These are phyloP conservation scores for Ammopiptanthus mongolicus DNA, from an alignment of 306 rosid species.

Conservation along the genomic window DNA sequence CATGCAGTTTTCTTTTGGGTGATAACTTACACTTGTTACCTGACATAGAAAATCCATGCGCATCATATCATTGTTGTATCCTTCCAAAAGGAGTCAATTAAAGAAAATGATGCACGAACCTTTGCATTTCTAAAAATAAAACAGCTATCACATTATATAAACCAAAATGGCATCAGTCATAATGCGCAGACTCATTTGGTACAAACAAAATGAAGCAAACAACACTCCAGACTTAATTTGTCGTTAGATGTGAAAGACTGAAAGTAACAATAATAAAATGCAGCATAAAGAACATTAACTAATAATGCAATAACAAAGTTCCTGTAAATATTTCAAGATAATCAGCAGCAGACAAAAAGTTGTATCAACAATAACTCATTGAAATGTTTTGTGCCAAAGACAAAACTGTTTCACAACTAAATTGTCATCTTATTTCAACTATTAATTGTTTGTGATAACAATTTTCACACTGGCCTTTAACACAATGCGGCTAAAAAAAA, in stretches of 20 bases:
- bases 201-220: not conserved
- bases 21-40: slow-evolving; percentile 97
- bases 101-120: not conserved
- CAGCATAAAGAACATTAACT: not conserved
- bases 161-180: not conserved
- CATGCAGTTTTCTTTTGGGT: slow-evolving; percentile 74
- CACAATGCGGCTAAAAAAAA: not conserved
- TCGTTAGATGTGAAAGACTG: not conserved
- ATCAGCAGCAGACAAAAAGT: not conserved
- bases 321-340: not conserved
- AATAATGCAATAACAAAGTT: not conserved
- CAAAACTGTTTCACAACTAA: not conserved
- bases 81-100: not conserved
- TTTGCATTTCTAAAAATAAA: not conserved
- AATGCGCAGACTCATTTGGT: not conserved
- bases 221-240: not conserved
- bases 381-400: not conserved
- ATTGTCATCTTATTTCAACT: not conserved
- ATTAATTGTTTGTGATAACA: not conserved
- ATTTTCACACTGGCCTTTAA: not conserved
- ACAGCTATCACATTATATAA: not conserved
- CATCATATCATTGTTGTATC: not conserved
- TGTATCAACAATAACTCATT: not conserved
- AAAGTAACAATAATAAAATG: slow-evolving; percentile 4
- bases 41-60: slow-evolving; percentile 21